These are phyloP conservation scores for Closterium sp. DNA, from an alignment of 139 green algal genomes.

Conservation along the genomic window DNA sequence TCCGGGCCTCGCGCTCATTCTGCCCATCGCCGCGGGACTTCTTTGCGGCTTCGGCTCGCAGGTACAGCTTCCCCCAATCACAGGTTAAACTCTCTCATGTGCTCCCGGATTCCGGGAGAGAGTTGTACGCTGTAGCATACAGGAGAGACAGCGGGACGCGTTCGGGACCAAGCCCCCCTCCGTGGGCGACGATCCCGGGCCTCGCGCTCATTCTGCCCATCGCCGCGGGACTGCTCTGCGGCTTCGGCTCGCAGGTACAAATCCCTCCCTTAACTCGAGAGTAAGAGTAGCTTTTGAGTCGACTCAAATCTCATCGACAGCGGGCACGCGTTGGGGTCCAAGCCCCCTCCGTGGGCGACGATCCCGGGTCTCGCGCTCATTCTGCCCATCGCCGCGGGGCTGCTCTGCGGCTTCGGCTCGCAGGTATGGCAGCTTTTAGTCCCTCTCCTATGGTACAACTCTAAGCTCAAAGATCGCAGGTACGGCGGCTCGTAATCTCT, in stretches of 20 bases:
- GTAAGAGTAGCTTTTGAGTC: too few species aligned
- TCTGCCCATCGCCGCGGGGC: slow-evolving; percentile 1
- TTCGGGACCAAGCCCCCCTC: background rate
- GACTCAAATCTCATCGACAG: background rate
- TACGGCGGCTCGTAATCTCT: too few species aligned
- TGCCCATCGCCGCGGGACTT: slow-evolving; percentile 2
- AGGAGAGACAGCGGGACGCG: background rate
- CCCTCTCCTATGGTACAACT: too few species aligned
- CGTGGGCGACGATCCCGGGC: background rate
- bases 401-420: slow-evolving; percentile 34
- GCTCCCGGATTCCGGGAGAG: too few species aligned
- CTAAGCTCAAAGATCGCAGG: too few species aligned
- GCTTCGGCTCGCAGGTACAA: slow-evolving; percentile 15
- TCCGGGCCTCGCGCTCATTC: background rate
- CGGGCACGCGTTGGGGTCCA: background rate
- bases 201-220: background rate
- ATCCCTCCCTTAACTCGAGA: too few species aligned
- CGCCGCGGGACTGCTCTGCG: slow-evolving; percentile 30
- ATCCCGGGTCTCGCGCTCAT: background rate
- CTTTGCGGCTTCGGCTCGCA: slow-evolving; percentile 33
- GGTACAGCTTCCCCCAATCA: background rate
- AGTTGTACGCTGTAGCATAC: too few species aligned
- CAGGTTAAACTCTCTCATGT: too few species aligned
- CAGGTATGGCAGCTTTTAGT: too few species aligned
- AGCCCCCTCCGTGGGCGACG: background rate